These are phyloP conservation scores for Nakazawaea ernobii DNA, from an alignment of 805 yeast genomes.

Conservation along the genomic window DNA sequence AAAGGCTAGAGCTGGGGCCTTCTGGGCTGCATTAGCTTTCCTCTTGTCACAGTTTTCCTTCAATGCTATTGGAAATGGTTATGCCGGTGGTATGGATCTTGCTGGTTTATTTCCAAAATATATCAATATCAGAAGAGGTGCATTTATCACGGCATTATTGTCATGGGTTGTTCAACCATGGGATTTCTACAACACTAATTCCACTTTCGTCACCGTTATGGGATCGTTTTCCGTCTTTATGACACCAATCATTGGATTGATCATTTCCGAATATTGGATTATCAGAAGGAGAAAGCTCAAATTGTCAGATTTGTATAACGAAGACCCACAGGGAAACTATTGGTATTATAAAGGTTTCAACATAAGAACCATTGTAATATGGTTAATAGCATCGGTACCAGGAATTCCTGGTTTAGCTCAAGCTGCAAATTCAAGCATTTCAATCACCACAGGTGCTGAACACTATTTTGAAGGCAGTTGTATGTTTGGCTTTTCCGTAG, in stretches of 20 bases:
- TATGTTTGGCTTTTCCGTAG: slow-evolving; percentile 34
- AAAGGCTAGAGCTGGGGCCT: slow-evolving; percentile 39
- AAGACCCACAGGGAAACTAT: slow-evolving; percentile 23
- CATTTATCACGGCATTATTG: slow-evolving; percentile 29
- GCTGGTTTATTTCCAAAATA: slow-evolving; percentile 42
- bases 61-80: slow-evolving; percentile 32
- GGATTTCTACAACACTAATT: slow-evolving; percentile 30
- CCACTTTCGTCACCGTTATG: slow-evolving; percentile 30
- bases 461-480: slow-evolving; percentile 27
- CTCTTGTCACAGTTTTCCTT: slow-evolving; percentile 32
- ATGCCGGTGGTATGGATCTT: slow-evolving; percentile 46
- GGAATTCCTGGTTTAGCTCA: slow-evolving; percentile 44
- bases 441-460: slow-evolving; percentile 17
- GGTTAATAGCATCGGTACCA: slow-evolving; percentile 36
- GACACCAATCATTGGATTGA: slow-evolving; percentile 33
- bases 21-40: slow-evolving; percentile 35
- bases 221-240: slow-evolving; percentile 35
- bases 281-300: slow-evolving; percentile 33
- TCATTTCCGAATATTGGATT: slow-evolving; percentile 31
- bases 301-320: slow-evolving; percentile 35
- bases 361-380: slow-evolving; percentile 33
- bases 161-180: slow-evolving; percentile 35
- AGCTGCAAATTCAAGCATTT: slow-evolving; percentile 21
- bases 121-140: slow-evolving; percentile 40
- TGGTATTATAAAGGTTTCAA: slow-evolving; percentile 39